Percentiles rank a stretch among this genome's conserved stretches.
Conservation (phyloP, 306 rosid species). For the Prunus fruticosa region DNA sequence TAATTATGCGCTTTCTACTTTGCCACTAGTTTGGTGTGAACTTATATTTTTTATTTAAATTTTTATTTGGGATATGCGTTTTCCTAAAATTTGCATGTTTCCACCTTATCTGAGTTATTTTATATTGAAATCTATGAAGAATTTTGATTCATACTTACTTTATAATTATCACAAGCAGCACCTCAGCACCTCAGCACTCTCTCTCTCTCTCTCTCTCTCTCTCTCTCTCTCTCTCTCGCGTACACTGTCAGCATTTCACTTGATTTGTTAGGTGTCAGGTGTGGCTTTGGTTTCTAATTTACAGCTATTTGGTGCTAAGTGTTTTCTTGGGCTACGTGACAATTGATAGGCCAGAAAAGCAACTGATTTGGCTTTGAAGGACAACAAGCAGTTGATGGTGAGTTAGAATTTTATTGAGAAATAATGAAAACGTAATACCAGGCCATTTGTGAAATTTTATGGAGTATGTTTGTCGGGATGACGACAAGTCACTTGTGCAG, state of each 20-base stretch:
- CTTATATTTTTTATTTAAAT: neutral
- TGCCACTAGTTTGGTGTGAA: neutral
- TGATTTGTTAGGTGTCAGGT: neutral
- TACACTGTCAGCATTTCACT: neutral
- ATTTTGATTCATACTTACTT: too few species aligned
- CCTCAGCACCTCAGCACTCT: too few species aligned
- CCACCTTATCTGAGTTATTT: neutral
- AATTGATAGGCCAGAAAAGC: slow-evolving; percentile 70
- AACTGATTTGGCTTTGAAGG: slow-evolving; percentile 68
- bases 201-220: neutral
- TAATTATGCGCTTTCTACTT: slow-evolving; percentile 20
- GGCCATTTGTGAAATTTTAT: slow-evolving; percentile 10
- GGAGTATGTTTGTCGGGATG: slow-evolving; percentile 21
- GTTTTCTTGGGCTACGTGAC: slow-evolving; percentile 14
- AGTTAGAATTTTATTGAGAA: slow-evolving; percentile 30
- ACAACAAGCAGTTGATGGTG: slow-evolving; percentile 79
- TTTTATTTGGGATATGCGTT: neutral
- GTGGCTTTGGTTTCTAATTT: neutral
- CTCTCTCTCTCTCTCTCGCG: neutral
- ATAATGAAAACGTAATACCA: slow-evolving; percentile 6
- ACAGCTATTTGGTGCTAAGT: slow-evolving; percentile 12
- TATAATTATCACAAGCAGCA: neutral
- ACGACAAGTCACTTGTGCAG: slow-evolving; percentile 44
- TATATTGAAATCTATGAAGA: neutral
- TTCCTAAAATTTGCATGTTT: too few species aligned